Conservation (phyloP, 2,329 filamentous ascomycete genomes). For the Aureobasidium sp. region DNA sequence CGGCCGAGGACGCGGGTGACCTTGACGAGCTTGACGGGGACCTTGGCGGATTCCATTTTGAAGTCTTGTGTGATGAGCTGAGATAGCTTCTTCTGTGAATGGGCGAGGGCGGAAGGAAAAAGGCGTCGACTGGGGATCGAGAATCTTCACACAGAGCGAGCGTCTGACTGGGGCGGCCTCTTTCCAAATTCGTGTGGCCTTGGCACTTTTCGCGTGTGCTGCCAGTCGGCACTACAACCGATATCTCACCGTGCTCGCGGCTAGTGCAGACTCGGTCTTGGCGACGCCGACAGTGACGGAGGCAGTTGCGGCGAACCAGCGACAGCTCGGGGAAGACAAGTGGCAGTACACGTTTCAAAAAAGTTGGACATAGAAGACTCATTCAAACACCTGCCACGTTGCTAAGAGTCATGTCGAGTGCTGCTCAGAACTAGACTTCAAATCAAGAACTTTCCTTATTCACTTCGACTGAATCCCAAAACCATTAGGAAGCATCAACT, state of each 20-base stretch:
- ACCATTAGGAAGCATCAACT: neutral
- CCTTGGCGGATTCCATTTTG: constrained; percentile 72
- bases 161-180: neutral
- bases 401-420: constrained; percentile 3
- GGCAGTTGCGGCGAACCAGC: neutral
- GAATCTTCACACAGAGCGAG: neutral
- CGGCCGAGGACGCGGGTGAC: constrained; percentile 97
- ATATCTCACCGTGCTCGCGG: neutral
- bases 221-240: neutral
- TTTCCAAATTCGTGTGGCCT: neutral
- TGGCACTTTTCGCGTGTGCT: neutral
- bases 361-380: neutral
- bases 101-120: constrained; percentile 6
- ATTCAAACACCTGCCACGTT: constrained; percentile 1
- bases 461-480: neutral
- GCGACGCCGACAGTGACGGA: too few species aligned
- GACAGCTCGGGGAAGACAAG: constrained; percentile 9
- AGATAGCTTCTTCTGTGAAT: constrained; percentile 8
- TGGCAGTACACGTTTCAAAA: constrained; percentile 5
- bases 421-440: neutral
- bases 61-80: constrained; percentile 11
- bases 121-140: constrained; percentile 10
- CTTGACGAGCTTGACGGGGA: constrained; percentile 99
- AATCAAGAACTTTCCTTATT: neutral
- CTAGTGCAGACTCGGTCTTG: neutral